phyloP scores from a whole-genome alignment of 768 basidiomycete species.

The Psilocybe cubensis region DNA sequence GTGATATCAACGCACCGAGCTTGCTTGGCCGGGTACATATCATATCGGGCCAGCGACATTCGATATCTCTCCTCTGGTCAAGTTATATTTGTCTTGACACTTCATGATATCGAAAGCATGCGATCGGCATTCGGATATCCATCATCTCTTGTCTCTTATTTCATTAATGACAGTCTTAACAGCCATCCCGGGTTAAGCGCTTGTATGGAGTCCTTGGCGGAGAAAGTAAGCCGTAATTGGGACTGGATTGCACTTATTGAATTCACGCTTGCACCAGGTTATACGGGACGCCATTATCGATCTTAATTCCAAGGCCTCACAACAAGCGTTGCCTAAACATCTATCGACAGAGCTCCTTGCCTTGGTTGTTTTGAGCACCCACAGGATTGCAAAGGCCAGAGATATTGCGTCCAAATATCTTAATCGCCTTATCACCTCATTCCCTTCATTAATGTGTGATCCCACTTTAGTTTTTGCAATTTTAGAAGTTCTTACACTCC shows the following conservation, averaged over 20 bases:
- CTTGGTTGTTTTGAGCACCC: slow-evolving; percentile 81
- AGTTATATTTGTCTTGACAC: slow-evolving; percentile 80
- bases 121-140: slow-evolving; percentile 80
- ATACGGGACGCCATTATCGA: slow-evolving; percentile 75
- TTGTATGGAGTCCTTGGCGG: slow-evolving; percentile 87
- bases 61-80: slow-evolving; percentile 80
- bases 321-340: slow-evolving; percentile 72
- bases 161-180: slow-evolving; percentile 86
- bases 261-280: slow-evolving; percentile 51
- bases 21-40: slow-evolving; percentile 65
- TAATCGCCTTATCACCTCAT: slow-evolving; percentile 83
- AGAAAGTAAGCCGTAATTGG: slow-evolving; percentile 58
- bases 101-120: slow-evolving; percentile 89
- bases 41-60: slow-evolving; percentile 68
- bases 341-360: slow-evolving; percentile 74
- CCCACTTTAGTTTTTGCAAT: slow-evolving; percentile 85
- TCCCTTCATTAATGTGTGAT: slow-evolving; percentile 95
- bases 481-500: slow-evolving; percentile 87
- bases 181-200: slow-evolving; percentile 62
- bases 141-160: slow-evolving; percentile 84
- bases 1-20: slow-evolving; percentile 70
- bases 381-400: slow-evolving; percentile 80
- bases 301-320: slow-evolving; percentile 73
- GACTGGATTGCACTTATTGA: background rate
- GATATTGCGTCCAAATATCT: slow-evolving; percentile 85